Conservation (phyloP, 495 filamentous ascomycete species). For the Tetracladium marchalianum region DNA sequence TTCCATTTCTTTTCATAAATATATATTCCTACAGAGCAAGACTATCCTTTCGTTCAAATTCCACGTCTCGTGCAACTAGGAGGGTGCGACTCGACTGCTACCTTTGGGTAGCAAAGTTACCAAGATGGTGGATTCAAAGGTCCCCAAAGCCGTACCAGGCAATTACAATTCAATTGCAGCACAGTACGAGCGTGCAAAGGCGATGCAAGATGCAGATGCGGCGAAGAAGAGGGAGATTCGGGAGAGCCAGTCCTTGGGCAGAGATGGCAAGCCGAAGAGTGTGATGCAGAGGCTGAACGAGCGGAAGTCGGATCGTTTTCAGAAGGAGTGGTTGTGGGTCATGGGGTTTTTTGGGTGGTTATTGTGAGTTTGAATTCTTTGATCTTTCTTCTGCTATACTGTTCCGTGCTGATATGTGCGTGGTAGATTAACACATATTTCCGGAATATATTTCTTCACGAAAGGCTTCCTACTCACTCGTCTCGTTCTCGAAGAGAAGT, state of each 20-base stretch:
- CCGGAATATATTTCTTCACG: slow-evolving; percentile 86
- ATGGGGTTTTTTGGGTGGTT: slow-evolving; percentile 43
- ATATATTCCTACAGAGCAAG: too few species aligned
- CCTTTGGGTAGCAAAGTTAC: too few species aligned
- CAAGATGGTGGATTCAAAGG: slow-evolving; percentile 5
- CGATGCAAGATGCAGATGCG: slow-evolving; percentile 33
- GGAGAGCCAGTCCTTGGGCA: slow-evolving; percentile 2
- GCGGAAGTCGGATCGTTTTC: slow-evolving; percentile 31
- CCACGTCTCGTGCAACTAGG: too few species aligned
- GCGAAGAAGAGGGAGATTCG: slow-evolving; percentile 15
- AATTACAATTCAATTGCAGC: slow-evolving; percentile 22
- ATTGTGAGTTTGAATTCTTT: slow-evolving; percentile 24
- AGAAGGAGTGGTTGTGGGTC: slow-evolving; percentile 35
- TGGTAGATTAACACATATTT: slow-evolving; percentile 54
- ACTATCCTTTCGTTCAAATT: too few species aligned
- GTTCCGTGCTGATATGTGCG: not conserved
- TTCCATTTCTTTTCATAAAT: too few species aligned
- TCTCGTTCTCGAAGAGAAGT: slow-evolving; percentile 80
- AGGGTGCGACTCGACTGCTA: too few species aligned
- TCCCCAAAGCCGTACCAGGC: slow-evolving; percentile 17
- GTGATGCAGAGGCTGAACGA: slow-evolving; percentile 26
- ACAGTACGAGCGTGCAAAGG: slow-evolving; percentile 21
- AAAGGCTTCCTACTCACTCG: slow-evolving; percentile 95
- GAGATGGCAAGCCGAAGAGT: slow-evolving; percentile 25
- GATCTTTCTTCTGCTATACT: not conserved